Evolutionary conservation across 1,284 basidiomycete species (phyloP).

Genomic region (Golubevia sp.): DNA sequence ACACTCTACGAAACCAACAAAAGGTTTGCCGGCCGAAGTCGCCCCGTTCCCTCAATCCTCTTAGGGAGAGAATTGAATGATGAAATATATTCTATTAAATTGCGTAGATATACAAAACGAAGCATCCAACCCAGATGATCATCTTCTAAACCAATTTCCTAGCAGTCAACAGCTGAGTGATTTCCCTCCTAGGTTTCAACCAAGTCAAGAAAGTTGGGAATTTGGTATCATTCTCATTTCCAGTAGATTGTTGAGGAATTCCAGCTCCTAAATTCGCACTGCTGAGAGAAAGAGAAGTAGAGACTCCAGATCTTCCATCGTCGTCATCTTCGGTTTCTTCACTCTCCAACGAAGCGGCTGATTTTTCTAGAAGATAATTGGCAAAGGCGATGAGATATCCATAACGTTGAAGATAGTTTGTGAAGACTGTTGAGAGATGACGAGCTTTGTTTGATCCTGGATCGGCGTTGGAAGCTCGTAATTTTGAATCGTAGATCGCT

Average conservation of each 20-base stretch:
- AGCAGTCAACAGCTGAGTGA: constrained; percentile 6
- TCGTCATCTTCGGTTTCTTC: constrained; percentile 15
- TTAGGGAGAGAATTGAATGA: too few species aligned
- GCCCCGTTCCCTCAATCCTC: too few species aligned
- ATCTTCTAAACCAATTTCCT: neutral
- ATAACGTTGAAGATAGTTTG: constrained; percentile 66
- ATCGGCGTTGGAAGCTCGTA: constrained; percentile 50
- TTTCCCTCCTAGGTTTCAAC: constrained; percentile 51
- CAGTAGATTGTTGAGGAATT: neutral
- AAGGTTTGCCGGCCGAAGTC: too few species aligned
- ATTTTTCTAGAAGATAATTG: constrained; percentile 84
- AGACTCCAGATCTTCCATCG: constrained; percentile 8
- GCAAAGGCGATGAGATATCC: constrained; percentile 92
- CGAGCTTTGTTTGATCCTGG: constrained; percentile 32
- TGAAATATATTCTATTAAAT: too few species aligned
- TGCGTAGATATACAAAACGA: too few species aligned
- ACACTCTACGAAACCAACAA: too few species aligned
- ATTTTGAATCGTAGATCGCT: constrained; percentile 52
- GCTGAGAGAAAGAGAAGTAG: neutral
- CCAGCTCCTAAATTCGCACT: constrained; percentile 7
- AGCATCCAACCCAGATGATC: too few species aligned
- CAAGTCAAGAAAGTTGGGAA: constrained; percentile 53
- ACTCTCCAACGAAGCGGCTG: constrained; percentile 59
- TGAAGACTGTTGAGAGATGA: constrained; percentile 40
- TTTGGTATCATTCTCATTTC: constrained; percentile 2